Evolutionary conservation across 148 eudicot species (phyloP), one percentile per base, ranked within the genome.

Genomic region (Polygonum aviculare): DNA sequence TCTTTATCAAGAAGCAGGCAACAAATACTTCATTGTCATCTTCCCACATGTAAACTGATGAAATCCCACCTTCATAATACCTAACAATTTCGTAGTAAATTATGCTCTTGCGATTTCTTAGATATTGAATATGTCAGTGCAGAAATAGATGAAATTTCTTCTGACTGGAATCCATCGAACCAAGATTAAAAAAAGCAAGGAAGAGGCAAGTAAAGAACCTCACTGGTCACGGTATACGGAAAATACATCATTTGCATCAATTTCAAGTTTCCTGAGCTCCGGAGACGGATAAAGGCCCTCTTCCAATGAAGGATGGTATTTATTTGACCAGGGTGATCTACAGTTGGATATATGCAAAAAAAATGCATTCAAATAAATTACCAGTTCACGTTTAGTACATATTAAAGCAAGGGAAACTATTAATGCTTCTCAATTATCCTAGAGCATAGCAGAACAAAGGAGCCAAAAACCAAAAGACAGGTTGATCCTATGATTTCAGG

Each of bases 151-250:
- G 75, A 72, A 72, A 72, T 72, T 38, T 45, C 50, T 44, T 22
- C 19, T 4, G 52, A 44, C 51, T 10, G 45, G 16, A 41, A 31
- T 48, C 75, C 8, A 31, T 11, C 7, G 50, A 44, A 31, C 75
- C 45, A 45, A 19, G 54, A 78, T 26, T 26, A 26, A 26, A 14
- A 78, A 78, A 77, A 47, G 73, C 44, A 78, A 76, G 79, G 76
- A 87, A 80, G 86, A 89, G 88, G 86, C 81, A 90, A 92, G 96
- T 90, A 87, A 87, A 89, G 97, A 87, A 92, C 97, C 93, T 95
- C 97, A 95, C 98, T 95, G 98, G 93, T 95, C 98, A 95, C 98
- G 89, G 88, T 95, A 95, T 72, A 92, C 79, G 49, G 98, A 82
- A 79, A 95, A 95, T 73, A 95, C 88, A 39, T 95, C 98, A 85